Base-by-base conservation (phyloP, 2,329 filamentous ascomycete species). In the Lachnellula arida region DNA sequence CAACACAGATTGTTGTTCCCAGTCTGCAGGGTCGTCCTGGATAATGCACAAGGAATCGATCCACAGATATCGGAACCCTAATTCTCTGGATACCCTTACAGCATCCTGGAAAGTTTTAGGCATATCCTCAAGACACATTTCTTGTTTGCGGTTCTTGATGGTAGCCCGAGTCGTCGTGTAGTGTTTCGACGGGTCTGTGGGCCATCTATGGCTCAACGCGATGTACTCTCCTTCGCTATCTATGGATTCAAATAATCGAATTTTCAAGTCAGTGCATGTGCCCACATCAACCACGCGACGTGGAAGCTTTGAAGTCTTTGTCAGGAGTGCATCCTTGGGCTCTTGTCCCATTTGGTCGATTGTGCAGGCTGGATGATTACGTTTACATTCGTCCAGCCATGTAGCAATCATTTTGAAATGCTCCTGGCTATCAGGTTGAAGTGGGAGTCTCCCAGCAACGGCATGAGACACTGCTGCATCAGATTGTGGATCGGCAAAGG, bases 21-120 rank as follows among this genome's bases (percentile, higher is more conserved):
- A 55, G 23, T 55, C 53, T n/a, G 37, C 23, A 17, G 11, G 11
- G 7, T 46, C 43, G 39, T 50, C 42, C 46, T 60, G 58, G 5
- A 60, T 25, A 7, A 60, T 60, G 46, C 58, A 60, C 6, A 60
- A 42, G n/a, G 48, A 35, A 40, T 58, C 55, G n/a, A 60, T 60
- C 58, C 58, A 60, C 8, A 60, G 25, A 40, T 60, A 58, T 6
- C 37, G 47, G 28, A 44, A 39, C 12, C 53, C 53, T 28, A 60
- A 35, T 17, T n/a, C 14, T 22, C 44, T 19, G n/a, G 49, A 43
- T 11, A 60, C 35, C 11, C 12, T 34, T 14, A 60, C 49, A 44
- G 58, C 56, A 43, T 60, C 43, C 50, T 42, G 22, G 37, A 58
- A 60, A 19, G 52, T 59, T 25, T 23, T 6, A 4, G 53, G 47